Percentiles rank a stretch among this genome's conserved stretches.
phyloP scores from a whole-genome alignment of 2,329 filamentous ascomycete species.

The Colletotrichum incanum region DNA sequence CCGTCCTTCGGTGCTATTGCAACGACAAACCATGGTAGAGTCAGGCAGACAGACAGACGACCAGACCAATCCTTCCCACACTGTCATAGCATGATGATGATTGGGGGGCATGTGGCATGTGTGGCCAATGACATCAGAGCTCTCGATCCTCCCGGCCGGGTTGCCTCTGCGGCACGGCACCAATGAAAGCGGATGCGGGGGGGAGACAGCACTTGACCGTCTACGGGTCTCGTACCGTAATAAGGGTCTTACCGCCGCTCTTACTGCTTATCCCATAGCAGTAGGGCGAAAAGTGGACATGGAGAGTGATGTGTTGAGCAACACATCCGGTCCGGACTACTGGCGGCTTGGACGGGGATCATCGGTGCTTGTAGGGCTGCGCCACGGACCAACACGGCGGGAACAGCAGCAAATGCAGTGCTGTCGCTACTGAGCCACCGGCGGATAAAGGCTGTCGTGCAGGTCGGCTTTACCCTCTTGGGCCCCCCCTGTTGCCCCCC shows the following conservation, averaged over 20 bases:
- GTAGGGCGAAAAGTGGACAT: neutral
- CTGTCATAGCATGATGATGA: constrained; percentile 11
- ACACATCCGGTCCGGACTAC: neutral
- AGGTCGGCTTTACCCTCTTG: neutral
- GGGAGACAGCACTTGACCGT: neutral
- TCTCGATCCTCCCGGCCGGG: neutral
- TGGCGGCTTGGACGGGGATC: neutral
- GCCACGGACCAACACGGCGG: constrained; percentile 1
- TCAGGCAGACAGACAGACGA: neutral
- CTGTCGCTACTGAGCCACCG: neutral
- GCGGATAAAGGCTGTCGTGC: neutral
- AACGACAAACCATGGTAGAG: neutral
- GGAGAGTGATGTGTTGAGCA: neutral
- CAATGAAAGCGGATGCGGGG: neutral
- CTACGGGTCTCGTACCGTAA: neutral
- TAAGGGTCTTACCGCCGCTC: neutral
- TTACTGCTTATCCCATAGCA: neutral
- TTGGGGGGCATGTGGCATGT: neutral
- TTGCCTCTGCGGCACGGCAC: neutral
- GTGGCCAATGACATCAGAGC: constrained; percentile 21
- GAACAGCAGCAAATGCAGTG: neutral
- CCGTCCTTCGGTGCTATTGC: neutral
- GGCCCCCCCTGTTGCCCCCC: neutral
- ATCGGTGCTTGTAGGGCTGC: constrained; percentile 18
- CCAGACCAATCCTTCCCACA: neutral